phyloP scores from a whole-genome alignment of 805 yeast genomes.

The Schwanniomyces yamadae region DNA sequence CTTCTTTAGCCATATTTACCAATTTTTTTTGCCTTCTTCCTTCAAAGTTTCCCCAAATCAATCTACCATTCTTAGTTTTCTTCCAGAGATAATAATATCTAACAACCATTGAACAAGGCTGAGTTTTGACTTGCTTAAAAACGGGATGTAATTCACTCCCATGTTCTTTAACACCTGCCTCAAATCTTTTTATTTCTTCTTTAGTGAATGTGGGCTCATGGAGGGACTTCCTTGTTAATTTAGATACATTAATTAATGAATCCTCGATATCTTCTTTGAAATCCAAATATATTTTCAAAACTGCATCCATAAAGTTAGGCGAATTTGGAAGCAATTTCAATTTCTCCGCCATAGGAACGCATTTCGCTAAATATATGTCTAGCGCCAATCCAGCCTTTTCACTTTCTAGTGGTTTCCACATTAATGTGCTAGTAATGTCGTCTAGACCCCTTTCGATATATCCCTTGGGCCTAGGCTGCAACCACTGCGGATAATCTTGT shows the following conservation, averaged over 20 bases:
- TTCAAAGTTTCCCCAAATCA: conserved; percentile 78
- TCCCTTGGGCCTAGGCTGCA: conserved; percentile 76
- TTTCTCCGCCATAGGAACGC: conserved; percentile 55
- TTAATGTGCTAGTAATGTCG: conserved; percentile 54
- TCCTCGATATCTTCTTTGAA: conserved; percentile 47
- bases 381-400: conserved; percentile 37
- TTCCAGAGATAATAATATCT: conserved; percentile 91
- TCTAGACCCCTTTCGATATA: conserved; percentile 83
- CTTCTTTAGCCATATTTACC: conserved; percentile 28
- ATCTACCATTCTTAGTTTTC: conserved; percentile 71
- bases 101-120: conserved; percentile 75
- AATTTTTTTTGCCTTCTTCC: conserved; percentile 65
- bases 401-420: conserved; percentile 58
- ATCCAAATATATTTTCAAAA: conserved; percentile 55
- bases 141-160: conserved; percentile 84
- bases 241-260: conserved; percentile 48
- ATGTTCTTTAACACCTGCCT: conserved; percentile 64
- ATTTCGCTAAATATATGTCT: conserved; percentile 54
- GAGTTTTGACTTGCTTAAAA: conserved; percentile 66
- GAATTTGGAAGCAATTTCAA: conserved; percentile 59
- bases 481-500: conserved; percentile 65
- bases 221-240: conserved; percentile 55
- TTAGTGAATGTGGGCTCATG: conserved; percentile 74
- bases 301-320: conserved; percentile 81
- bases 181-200: conserved; percentile 68